phyloP scores from a whole-genome alignment of 345 rosid genomes.

The Eucalyptus grandis region DNA sequence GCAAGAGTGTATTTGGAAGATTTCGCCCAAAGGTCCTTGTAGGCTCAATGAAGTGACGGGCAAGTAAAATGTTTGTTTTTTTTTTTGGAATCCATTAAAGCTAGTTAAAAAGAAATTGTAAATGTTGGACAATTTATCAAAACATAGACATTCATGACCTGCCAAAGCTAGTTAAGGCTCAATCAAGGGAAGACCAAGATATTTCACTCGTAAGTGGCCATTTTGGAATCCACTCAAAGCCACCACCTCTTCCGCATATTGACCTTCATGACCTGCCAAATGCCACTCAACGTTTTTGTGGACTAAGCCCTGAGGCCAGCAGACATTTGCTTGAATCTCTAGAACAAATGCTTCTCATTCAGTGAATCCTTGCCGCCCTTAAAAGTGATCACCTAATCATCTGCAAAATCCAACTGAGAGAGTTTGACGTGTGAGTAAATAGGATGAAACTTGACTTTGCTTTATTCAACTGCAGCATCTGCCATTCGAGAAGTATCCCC shows the following conservation, averaged over 20 bases:
- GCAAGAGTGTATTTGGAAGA: too few relatives aligned
- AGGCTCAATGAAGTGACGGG: too few relatives aligned
- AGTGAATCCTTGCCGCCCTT: not conserved
- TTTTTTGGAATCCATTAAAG: too few relatives aligned
- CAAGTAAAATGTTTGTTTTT: too few relatives aligned
- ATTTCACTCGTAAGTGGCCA: not conserved
- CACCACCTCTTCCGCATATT: not conserved
- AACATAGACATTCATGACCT: too few relatives aligned
- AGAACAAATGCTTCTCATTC: not conserved
- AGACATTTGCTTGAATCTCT: not conserved
- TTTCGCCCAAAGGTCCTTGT: too few relatives aligned
- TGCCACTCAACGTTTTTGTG: not conserved
- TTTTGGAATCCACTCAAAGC: not conserved
- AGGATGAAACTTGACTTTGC: not conserved
- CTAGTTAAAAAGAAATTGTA: too few relatives aligned
- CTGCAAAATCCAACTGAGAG: not conserved
- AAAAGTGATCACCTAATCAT: not conserved
- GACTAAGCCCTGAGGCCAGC: not conserved
- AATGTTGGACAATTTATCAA: too few relatives aligned
- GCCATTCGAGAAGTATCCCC: not conserved
- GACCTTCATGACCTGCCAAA: not conserved
- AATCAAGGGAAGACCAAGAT: too few relatives aligned
- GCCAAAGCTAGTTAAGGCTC: too few relatives aligned
- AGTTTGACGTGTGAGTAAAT: not conserved
- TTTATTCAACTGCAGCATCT: not conserved